Conservation (phyloP, 2,329 filamentous ascomycete species). For the Penicillium sp. region DNA sequence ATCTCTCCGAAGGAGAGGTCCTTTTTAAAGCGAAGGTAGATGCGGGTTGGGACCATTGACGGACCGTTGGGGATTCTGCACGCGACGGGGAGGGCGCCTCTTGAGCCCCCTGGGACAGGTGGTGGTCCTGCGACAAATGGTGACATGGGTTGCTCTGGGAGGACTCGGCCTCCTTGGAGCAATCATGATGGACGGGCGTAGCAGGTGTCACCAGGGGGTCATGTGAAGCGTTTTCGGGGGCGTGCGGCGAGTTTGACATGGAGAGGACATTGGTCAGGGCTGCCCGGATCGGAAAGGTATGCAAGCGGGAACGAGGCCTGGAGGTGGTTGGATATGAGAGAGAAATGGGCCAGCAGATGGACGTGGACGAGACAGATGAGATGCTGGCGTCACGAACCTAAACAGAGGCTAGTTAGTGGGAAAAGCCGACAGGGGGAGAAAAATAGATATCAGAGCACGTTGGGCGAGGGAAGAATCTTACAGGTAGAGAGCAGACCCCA, state of each 20-base stretch:
- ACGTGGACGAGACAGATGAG: constrained; percentile 2
- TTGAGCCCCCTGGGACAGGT: constrained; percentile 28
- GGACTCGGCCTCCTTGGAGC: constrained; percentile 26
- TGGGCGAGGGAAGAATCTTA: constrained; percentile 28
- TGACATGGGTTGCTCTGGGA: constrained; percentile 33
- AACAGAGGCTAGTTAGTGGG: constrained; percentile 11
- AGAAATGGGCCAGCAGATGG: neutral
- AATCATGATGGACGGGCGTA: constrained; percentile 38
- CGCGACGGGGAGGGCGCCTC: constrained; percentile 31
- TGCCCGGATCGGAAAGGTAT: constrained; percentile 24
- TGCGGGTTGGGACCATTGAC: constrained; percentile 31
- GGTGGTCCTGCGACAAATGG: constrained; percentile 30
- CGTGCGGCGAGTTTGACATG: constrained; percentile 49
- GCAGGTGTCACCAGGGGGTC: constrained; percentile 46
- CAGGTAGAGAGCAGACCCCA: constrained; percentile 25
- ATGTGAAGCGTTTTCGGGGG: constrained; percentile 40
- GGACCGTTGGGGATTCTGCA: constrained; percentile 37
- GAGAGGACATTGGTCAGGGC: constrained; percentile 48
- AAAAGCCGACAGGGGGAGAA: neutral
- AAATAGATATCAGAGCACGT: constrained; percentile 24
- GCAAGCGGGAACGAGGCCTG: constrained; percentile 10
- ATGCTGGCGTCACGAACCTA: constrained; percentile 25
- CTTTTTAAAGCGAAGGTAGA: constrained; percentile 35
- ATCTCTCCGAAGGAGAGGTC: constrained; percentile 29
- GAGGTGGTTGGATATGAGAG: constrained; percentile 8